These are phyloP conservation scores for Crithidia bombi DNA, from an alignment of 208 protist genomes.

Conservation along the genomic window DNA sequence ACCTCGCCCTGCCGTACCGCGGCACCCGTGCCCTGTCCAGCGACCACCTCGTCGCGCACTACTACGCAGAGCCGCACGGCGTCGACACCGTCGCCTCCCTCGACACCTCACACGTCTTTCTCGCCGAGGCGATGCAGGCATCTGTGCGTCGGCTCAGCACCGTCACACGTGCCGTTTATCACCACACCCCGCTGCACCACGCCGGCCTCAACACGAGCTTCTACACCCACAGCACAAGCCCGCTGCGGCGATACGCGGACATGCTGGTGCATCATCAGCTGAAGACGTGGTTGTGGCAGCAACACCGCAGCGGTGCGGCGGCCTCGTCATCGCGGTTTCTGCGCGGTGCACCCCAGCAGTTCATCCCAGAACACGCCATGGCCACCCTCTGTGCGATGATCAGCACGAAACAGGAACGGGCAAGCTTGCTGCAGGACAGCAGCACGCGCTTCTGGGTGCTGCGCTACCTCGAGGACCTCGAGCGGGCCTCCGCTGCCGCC, in stretches of 20 bases:
- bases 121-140: constrained; percentile 79
- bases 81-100: constrained; percentile 56
- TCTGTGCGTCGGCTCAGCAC: constrained; percentile 64
- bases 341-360: constrained; percentile 17
- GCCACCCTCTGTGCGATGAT: constrained; percentile 83
- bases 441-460: constrained; percentile 84
- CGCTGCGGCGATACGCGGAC: constrained; percentile 86
- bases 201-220: constrained; percentile 74
- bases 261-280: constrained; percentile 93
- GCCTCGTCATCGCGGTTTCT: not conserved
- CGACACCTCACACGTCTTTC: constrained; percentile 56
- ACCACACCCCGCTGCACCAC: constrained; percentile 76
- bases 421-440: constrained; percentile 82
- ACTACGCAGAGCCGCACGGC: constrained; percentile 65
- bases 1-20: constrained; percentile 77
- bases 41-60: constrained; percentile 75
- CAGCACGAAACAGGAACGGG: constrained; percentile 81
- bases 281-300: constrained; percentile 77
- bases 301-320: constrained; percentile 1
- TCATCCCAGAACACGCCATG: constrained; percentile 83
- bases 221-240: constrained; percentile 90
- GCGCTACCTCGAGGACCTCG: constrained; percentile 56
- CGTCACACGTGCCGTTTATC: constrained; percentile 88
- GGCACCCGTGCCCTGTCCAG: constrained; percentile 78
- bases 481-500: not conserved